Evolutionary conservation across 2,329 filamentous ascomycete species (phyloP), one percentile per base, ranked within the genome.

Genomic region (Pseudogymnoascus sp.): DNA sequence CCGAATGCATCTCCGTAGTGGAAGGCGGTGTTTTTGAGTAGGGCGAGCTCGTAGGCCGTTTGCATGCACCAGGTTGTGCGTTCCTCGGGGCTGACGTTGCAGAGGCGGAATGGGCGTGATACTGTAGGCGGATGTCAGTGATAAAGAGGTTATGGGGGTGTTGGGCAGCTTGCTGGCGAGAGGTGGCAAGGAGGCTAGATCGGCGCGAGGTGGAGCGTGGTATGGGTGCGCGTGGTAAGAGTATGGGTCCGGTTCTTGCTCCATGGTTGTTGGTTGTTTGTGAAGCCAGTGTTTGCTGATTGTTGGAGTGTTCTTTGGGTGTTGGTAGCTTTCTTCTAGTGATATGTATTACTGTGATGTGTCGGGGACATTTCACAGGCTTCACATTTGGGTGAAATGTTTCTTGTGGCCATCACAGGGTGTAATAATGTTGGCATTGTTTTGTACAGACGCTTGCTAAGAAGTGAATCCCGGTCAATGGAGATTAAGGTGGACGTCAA

Each of bases 331-430:
- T 36, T 57, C 10, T 36, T 57, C n/a, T 34, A 34, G 29, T 57
- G n/a, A 36, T 36, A 36, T 14, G 51, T 34, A 21, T 21, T 57
- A n/a, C 21, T 57, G 51, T 14, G 34, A 12, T 34, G n/a, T 57
- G 51, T 57, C 16, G 10, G 16, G 29, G 29, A 8, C 29, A 57
- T 57, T 57, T 57, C 51, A 57, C 11, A 7, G 51, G 18, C 29
- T 57, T 57, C 51, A 57, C 51, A 21, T 57, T 18, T 57, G 16
- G 4, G 29, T 57, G 51, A 57, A 57, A 34, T 57, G n/a, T 57
- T 57, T 57, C 29, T 34, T 16, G 29, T 3, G 29, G 16, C n/a
- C 29, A n/a, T 18, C 51, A 57, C 26, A 57, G 51, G 14, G n/a
- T 18, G 51, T 12, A 57, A 18, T 34, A 57, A 57, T 57, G n/a